Base-by-base conservation (phyloP, 164 flowering plant genomes). In the Nelumbo lutea region DNA sequence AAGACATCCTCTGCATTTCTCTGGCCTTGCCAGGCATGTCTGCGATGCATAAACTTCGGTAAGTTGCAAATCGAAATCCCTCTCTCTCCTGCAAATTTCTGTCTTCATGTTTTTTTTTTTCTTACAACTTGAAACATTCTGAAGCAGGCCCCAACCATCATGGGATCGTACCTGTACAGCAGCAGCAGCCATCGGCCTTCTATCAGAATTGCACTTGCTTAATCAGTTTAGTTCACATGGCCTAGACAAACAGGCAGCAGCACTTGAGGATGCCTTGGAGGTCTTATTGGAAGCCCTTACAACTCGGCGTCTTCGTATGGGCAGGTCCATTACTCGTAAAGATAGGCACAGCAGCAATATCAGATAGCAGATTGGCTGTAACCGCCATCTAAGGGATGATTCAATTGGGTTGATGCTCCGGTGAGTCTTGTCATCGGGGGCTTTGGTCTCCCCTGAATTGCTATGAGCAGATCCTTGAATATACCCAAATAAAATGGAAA, bases 91-190 rank as follows among this genome's bases (percentile, higher is more conserved):
- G 4, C 46, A n/a, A 1, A 14, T 61, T 10, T 9, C 38, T 63
- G n/a, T 68, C 2, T 57, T 50, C 42, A 4, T 38, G 62, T 53
- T 44, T 7, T 47, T 43, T 57, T 2, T 11, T 70, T 41, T 27
- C 4, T 42, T 60, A 44, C 50, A 42, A n/a, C 27, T 2, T 58
- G 40, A 57, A 59, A 27, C 3, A 38, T 57, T 41, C 1, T 46
- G 41, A 27, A 56, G 66, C 76, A 95, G 98, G 82, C 97, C 99
- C n/a, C 99, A 95, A 60, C 99, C 99, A 50, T 92, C 97, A 44
- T 88, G 96, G 97, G 97, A 95, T 69, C 89, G 97, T 3, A 92
- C 97, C 48, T 95, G 97, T 72, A 95, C 97, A 53, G 97, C 97
- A 61, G 97, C 93, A 4, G 99, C 99, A 64, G 97, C 96, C 6